Evolutionary conservation across 805 yeast genomes (phyloP).

Genomic region (Cyberlindnera meyerae): DNA sequence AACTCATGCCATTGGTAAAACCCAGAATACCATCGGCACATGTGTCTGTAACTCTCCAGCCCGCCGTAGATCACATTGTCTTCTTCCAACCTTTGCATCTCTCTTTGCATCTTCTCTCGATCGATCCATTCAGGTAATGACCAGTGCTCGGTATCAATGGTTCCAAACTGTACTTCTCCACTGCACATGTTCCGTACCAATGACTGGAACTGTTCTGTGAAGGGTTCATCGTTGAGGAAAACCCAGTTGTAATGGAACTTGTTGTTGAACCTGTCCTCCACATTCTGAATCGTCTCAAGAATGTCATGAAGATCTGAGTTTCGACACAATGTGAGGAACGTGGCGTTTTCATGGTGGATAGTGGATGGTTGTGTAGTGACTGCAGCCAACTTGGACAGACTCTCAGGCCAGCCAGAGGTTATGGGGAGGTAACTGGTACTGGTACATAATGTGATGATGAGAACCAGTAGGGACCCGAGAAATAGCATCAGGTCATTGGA

Average conservation of each 20-base stretch:
- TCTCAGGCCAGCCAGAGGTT: too few species aligned
- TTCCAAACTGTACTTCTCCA: slow-evolving; percentile 68
- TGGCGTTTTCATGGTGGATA: slow-evolving; percentile 33
- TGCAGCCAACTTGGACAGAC: too few species aligned
- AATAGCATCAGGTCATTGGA: too few species aligned
- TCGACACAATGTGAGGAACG: slow-evolving; percentile 51
- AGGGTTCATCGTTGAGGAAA: slow-evolving; percentile 77
- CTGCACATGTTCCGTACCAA: slow-evolving; percentile 49
- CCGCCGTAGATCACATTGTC: slow-evolving; percentile 71
- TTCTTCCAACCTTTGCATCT: slow-evolving; percentile 50
- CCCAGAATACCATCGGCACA: slow-evolving; percentile 88
- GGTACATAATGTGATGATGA: too few species aligned
- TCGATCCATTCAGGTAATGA: slow-evolving; percentile 80
- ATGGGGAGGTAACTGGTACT: too few species aligned
- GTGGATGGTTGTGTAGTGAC: too few species aligned
- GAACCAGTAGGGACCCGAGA: too few species aligned
- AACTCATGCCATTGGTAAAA: slow-evolving; percentile 72
- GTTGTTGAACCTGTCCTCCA: slow-evolving; percentile 34
- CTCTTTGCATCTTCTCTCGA: slow-evolving; percentile 57
- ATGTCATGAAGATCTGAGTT: slow-evolving; percentile 51
- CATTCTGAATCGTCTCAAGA: slow-evolving; percentile 47
- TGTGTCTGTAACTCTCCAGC: slow-evolving; percentile 73
- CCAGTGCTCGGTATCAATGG: slow-evolving; percentile 79
- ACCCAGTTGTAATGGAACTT: slow-evolving; percentile 87
- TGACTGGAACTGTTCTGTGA: slow-evolving; percentile 63